Evolutionary conservation across 306 rosid species (phyloP), one percentile per base, ranked within the genome.

Genomic region (Castanospermum australe): DNA sequence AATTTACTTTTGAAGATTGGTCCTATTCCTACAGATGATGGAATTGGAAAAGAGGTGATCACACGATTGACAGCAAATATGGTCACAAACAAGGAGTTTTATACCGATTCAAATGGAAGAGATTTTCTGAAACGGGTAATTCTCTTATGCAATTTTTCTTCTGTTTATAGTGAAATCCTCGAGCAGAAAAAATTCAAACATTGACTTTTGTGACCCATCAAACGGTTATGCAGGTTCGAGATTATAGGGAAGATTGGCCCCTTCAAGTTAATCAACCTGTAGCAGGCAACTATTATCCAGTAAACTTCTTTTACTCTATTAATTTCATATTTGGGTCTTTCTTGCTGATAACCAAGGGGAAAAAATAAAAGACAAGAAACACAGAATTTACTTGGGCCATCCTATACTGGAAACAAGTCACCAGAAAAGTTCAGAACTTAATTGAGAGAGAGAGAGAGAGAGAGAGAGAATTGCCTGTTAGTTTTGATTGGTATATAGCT

Each of bases 281-380:
- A 20, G 94, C 97, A 57, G 98, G 97, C 88, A 94, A 94, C 86
- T 94, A 89, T 67, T 94, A 94, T 70, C 98, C 98, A 11, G 98
- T 94, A 92, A 90, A 57, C 30, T 48, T 69, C 71, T 73, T 25
- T 12, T 2, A 60, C 71, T 77, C 57, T 35, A 12, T 32, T n/a
- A 65, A 66, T 71, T 73, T 71, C 63, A 22, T 21, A n/a, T 65
- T 66, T 0, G 2, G 59, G 12, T 17, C 65, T 36, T 10, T 36
- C 41, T n/a, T 55, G 28, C 30, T 39, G 36, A 75, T 62, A 28
- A 45, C 20, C 24, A 21, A 18, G 20, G 9, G 41, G 0, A 42
- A 32, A 47, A 42, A 67, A 8, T 35, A 5, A 22, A 14, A 24
- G 2, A 59, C 13, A 59, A 41, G 45, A 38, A 56, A 41, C n/a